These are phyloP conservation scores for Petunia hybrid DNA, from an alignment of 305 asterid species.

Conservation along the genomic window DNA sequence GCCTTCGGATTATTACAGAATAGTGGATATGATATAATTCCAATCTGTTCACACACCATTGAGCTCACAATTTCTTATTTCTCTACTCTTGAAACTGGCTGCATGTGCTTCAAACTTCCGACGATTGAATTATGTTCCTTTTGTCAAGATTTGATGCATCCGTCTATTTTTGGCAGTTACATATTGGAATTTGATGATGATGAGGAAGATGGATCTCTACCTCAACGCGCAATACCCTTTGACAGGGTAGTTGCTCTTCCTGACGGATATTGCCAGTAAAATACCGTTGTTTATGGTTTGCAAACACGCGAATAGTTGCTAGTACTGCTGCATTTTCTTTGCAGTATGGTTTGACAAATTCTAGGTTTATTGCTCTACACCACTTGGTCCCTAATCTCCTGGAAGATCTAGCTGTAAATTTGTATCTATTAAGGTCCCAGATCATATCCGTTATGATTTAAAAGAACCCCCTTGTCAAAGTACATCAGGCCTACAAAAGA, in stretches of 20 bases:
- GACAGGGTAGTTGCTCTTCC: conserved; percentile 94
- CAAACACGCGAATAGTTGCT: no score
- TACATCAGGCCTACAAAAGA: no score
- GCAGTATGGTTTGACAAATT: no score
- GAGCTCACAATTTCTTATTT: neutral
- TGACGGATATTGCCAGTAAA: conserved; percentile 78
- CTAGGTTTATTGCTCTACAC: no score
- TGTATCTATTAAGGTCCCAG: no score
- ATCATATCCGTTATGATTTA: no score
- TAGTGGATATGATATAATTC: neutral
- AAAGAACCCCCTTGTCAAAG: no score
- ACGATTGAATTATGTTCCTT: neutral
- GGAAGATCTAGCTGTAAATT: no score
- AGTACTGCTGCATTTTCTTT: no score
- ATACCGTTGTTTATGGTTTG: neutral
- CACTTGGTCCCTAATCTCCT: no score
- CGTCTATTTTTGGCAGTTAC: conserved; percentile 59
- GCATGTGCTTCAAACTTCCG: neutral
- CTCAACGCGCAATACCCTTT: conserved; percentile 82
- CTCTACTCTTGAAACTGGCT: conserved; percentile 20
- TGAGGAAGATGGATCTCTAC: conserved; percentile 95
- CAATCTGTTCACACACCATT: neutral
- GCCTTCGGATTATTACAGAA: conserved; percentile 19
- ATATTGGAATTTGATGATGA: conserved; percentile 92
- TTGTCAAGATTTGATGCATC: neutral